These are phyloP conservation scores for Trypanosoma rangeli DNA, from an alignment of 208 protist species.

Conservation along the genomic window DNA sequence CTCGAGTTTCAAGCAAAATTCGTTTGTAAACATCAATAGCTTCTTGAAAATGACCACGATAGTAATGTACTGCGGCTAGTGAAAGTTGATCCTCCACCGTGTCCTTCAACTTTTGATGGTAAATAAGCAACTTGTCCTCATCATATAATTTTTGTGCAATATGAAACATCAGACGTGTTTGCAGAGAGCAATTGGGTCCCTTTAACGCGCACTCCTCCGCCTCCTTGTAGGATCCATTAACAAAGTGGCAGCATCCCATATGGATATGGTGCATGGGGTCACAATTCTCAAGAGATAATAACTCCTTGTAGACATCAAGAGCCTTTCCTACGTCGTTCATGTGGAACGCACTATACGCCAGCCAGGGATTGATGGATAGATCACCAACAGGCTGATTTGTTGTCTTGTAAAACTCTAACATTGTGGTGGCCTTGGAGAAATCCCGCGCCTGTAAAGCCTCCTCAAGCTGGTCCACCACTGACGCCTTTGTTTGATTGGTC, in stretches of 20 bases:
- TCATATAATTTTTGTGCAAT: conserved; percentile 92
- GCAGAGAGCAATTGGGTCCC: conserved; percentile 76
- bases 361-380: conserved; percentile 87
- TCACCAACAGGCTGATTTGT: conserved; percentile 72
- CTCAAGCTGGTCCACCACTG: conserved; percentile 82
- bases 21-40: conserved; percentile 98
- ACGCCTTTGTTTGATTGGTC: conserved; percentile 34
- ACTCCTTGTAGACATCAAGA: conserved; percentile 88
- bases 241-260: conserved; percentile 85
- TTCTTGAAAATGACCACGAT: conserved; percentile 95
- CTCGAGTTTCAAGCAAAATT: conserved; percentile 93
- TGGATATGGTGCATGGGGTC: conserved; percentile 79
- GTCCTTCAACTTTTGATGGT: conserved; percentile 90
- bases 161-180: conserved; percentile 95
- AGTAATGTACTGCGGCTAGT: conserved; percentile 95
- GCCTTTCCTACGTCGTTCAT: conserved; percentile 93
- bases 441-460: conserved; percentile 85
- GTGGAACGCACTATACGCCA: conserved; percentile 95
- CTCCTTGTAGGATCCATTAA: conserved; percentile 85
- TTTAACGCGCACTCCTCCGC: conserved; percentile 88
- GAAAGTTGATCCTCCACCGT: conserved; percentile 93
- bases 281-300: conserved; percentile 57
- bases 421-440: conserved; percentile 88
- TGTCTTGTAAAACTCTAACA: conserved; percentile 90
- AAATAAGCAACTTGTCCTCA: conserved; percentile 92